These are phyloP conservation scores for Senecio squalidus DNA, from an alignment of 140 eudicot genomes.

Conservation along the genomic window DNA sequence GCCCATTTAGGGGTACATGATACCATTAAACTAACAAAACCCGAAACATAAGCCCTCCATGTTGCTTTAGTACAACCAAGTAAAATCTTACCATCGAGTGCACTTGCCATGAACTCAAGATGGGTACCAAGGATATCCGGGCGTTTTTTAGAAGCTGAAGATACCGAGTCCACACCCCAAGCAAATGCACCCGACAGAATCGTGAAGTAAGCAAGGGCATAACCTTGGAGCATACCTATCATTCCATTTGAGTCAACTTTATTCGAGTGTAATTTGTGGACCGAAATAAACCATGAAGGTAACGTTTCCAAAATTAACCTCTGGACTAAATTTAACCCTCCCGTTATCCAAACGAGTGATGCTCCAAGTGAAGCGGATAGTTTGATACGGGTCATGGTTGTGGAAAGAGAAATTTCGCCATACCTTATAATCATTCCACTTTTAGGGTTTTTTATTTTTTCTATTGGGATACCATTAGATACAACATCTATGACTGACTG, in stretches of 20 bases:
- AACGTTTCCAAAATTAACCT: constrained; percentile 61
- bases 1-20: constrained; percentile 72
- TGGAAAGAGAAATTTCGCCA: constrained; percentile 79
- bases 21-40: constrained; percentile 77
- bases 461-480: constrained; percentile 34
- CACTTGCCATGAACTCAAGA: constrained; percentile 67
- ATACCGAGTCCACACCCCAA: constrained; percentile 63
- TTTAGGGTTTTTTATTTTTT: constrained; percentile 48
- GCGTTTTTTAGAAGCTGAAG: constrained; percentile 42
- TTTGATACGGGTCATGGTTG: constrained; percentile 74
- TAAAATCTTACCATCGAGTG: constrained; percentile 75
- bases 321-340: constrained; percentile 52
- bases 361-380: constrained; percentile 82
- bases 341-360: constrained; percentile 78
- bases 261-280: constrained; percentile 31
- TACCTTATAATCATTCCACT: constrained; percentile 44
- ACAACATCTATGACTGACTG: constrained; percentile 66
- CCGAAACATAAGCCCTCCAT: constrained; percentile 80
- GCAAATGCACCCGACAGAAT: constrained; percentile 70
- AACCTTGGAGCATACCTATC: constrained; percentile 68
- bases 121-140: constrained; percentile 49
- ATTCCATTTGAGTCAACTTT: constrained; percentile 57
- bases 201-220: constrained; percentile 75
- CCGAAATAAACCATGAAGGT: constrained; percentile 88
- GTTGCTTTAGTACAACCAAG: constrained; percentile 82